These are phyloP conservation scores for Clarireedia monteithiana DNA, from an alignment of 2,329 filamentous ascomycete genomes.

Conservation along the genomic window DNA sequence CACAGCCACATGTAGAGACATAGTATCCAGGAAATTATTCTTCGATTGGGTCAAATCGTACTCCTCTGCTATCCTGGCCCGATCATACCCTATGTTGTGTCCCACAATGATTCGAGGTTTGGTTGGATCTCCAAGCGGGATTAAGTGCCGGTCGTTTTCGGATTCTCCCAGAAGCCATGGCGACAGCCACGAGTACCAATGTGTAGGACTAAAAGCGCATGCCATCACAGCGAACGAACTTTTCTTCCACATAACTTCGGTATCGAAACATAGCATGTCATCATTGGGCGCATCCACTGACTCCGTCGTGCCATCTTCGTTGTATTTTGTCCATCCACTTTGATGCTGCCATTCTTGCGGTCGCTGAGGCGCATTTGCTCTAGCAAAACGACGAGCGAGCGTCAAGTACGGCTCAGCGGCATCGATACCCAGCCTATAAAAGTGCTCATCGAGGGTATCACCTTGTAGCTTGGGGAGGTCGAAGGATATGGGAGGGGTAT, in stretches of 20 bases:
- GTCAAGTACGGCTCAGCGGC: slow-evolving; percentile 77
- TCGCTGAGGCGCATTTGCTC: slow-evolving; percentile 48
- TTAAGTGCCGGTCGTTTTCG: slow-evolving; percentile 66
- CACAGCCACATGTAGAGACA: slow-evolving; percentile 95
- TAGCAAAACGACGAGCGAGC: slow-evolving; percentile 67
- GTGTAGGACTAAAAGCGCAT: slow-evolving; percentile 78
- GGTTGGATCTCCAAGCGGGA: slow-evolving; percentile 74
- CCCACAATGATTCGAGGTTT: slow-evolving; percentile 75
- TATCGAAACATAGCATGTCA: slow-evolving; percentile 82
- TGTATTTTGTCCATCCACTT: slow-evolving; percentile 95
- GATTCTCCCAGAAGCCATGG: slow-evolving; percentile 88
- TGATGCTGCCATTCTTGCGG: slow-evolving; percentile 65
- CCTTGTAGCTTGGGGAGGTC: slow-evolving; percentile 77
- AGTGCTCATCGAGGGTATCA: slow-evolving; percentile 83
- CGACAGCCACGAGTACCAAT: slow-evolving; percentile 97
- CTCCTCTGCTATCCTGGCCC: slow-evolving; percentile 81
- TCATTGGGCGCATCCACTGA: slow-evolving; percentile 71
- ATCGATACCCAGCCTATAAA: slow-evolving; percentile 78
- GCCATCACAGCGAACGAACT: slow-evolving; percentile 94
- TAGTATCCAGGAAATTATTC: slow-evolving; percentile 89
- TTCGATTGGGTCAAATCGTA: slow-evolving; percentile 76
- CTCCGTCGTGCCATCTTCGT: slow-evolving; percentile 64
- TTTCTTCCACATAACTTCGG: slow-evolving; percentile 93
- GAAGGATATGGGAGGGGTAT: slow-evolving; percentile 68
- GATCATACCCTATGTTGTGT: slow-evolving; percentile 93